Evolutionary conservation across 371 early-diverging fungal species (phyloP).

Genomic region (Syncephalastrum monosporum): DNA sequence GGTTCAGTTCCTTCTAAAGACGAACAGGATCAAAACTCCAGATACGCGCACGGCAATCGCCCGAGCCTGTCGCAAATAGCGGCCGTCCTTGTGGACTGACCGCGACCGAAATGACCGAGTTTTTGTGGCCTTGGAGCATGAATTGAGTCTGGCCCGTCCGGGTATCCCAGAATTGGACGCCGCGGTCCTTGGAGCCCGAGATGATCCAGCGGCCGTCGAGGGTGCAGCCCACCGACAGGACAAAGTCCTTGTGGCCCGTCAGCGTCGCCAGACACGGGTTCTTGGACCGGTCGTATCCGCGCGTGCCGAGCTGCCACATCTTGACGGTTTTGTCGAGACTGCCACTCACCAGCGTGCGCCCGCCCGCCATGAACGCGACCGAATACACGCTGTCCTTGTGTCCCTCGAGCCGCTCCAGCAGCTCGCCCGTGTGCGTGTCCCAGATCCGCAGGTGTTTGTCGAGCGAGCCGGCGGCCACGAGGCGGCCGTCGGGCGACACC

Average conservation of each 20-base stretch:
- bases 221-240: constrained; percentile 92
- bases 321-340: constrained; percentile 95
- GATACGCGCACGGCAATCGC: constrained; percentile 90
- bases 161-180: constrained; percentile 96
- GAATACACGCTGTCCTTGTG: constrained; percentile 97
- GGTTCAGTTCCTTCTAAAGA: too few relatives aligned
- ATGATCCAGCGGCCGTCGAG: constrained; percentile 93
- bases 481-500: constrained; percentile 78
- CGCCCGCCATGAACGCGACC: constrained; percentile 96
- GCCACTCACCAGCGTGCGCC: constrained; percentile 89
- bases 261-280: constrained; percentile 49
- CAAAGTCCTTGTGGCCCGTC: constrained; percentile 89
- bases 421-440: constrained; percentile 81
- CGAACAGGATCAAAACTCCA: constrained; percentile 74
- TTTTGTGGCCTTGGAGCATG: constrained; percentile 97
- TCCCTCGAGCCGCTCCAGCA: constrained; percentile 89
- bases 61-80: constrained; percentile 94
- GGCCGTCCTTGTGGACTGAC: constrained; percentile 74
- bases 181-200: constrained; percentile 93
- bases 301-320: constrained; percentile 84
- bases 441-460: constrained; percentile 95
- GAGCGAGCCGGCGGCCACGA: constrained; percentile 88
- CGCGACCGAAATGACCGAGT: constrained; percentile 95
- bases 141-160: constrained; percentile 77
- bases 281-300: constrained; percentile 27